Evolutionary conservation across 179 eudicot species (phyloP), one percentile per base, ranked within the genome.

Genomic region (Carnegiea gigantea): DNA sequence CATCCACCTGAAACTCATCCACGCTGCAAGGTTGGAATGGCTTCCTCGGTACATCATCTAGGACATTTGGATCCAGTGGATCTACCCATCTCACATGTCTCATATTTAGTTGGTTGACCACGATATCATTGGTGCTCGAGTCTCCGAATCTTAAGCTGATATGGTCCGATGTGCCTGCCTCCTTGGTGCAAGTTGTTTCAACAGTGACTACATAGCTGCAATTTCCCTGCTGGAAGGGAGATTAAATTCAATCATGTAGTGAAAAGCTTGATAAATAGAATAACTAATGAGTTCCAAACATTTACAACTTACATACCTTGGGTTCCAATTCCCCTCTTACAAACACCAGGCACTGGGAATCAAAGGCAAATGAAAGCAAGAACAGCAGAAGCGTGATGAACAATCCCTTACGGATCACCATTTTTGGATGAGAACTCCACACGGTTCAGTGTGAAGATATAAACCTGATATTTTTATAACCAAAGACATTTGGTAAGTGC

Each of bases 21-120:
- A 88, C 86, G 15, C 79, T 86, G 85, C 95, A 92, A 54, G 95
- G 90, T 76, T 86, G 92, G 62, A 92, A 92, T 23, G 93, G 95
- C 59, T 74, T 88, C 62, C 90, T 80, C 6, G 93, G 88, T 44
- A 84, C 82, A 49, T 90, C 91, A 49, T 90, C 85, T 9, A 90
- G 85, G 48, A 89, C 87, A 77, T 89, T 54, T 8, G 90, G 91
- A 48, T 84, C 73, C 70, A 92, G 77, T 46, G 90, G 90, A 64
- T 92, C 93, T 20, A 92, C 85, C 89, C 87, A 53, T 49, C 76
- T 89, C 11, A 88, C 82, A 4, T 76, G 89, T 83, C 81, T 89
- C 18, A 85, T 75, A 80, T 92, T 92, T 74, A 92, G 85, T 48
- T 76, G 86, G 62, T 75, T 86, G 30, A 89, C 87, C 38, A 87